Percentiles rank a stretch among this genome's conserved stretches.
These are phyloP conservation scores for Eimeria tenella DNA, from an alignment of 169 alveolate genomes.

Conservation along the genomic window DNA sequence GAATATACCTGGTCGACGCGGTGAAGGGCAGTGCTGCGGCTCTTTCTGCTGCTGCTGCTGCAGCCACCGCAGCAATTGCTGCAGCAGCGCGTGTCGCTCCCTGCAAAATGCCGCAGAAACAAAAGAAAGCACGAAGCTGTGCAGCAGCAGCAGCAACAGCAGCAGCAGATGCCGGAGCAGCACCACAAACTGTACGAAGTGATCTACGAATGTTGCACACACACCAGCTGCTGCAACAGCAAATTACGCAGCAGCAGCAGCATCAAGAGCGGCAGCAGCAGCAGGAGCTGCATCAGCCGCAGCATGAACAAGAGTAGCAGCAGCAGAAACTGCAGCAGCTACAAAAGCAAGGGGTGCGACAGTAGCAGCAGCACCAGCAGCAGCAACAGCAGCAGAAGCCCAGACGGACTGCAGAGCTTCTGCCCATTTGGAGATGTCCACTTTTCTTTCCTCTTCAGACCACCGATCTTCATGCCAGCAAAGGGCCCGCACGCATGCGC, in stretches of 20 bases:
- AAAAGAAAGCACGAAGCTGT: background rate
- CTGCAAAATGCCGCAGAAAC: background rate
- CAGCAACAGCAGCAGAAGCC: background rate
- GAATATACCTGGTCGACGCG: too few species aligned
- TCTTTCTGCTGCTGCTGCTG: background rate
- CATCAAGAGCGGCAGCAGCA: background rate
- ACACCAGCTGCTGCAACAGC: background rate
- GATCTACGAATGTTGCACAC: background rate
- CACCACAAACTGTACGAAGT: background rate
- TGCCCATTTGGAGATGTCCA: background rate
- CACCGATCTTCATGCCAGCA: background rate
- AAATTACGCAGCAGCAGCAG: background rate
- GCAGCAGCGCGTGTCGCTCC: background rate
- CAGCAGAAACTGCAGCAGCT: background rate
- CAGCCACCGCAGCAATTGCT: background rate
- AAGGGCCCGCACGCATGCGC: background rate
- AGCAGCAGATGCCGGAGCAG: background rate
- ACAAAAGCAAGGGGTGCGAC: background rate
- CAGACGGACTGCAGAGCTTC: background rate
- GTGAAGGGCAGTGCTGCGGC: too few species aligned
- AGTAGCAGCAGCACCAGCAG: background rate
- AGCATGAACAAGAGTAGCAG: background rate
- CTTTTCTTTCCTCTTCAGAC: background rate
- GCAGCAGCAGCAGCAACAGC: slow-evolving; percentile 5
- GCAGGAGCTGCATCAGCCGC: background rate